These are phyloP conservation scores for Podospora pseudocomata DNA, from an alignment of 495 filamentous ascomycete genomes.

Conservation along the genomic window DNA sequence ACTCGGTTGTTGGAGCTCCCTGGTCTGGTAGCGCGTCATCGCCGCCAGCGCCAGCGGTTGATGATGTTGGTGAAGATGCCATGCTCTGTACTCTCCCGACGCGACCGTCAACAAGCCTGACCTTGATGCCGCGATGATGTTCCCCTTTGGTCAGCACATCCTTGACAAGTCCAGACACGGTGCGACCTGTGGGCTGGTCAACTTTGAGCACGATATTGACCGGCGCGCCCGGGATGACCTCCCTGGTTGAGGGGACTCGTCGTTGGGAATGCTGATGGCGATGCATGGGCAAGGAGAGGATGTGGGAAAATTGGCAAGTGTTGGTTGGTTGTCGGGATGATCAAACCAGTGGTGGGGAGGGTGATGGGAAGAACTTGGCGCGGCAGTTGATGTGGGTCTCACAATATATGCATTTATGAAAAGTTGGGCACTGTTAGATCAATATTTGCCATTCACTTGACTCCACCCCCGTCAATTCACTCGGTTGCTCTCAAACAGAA, in stretches of 20 bases:
- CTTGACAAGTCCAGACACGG: constrained; percentile 57
- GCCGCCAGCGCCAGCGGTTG: not conserved
- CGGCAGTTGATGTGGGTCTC: too few relatives aligned
- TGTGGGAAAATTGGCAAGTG: too few relatives aligned
- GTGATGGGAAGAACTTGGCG: too few relatives aligned
- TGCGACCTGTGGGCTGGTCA: constrained; percentile 66
- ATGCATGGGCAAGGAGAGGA: not conserved
- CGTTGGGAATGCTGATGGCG: not conserved
- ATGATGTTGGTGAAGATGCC: constrained; percentile 9
- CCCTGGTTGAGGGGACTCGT: constrained; percentile 44
- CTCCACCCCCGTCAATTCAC: too few relatives aligned
- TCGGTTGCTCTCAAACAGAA: too few relatives aligned
- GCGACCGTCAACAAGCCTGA: constrained; percentile 61
- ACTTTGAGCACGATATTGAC: constrained; percentile 69
- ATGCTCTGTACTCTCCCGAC: constrained; percentile 66
- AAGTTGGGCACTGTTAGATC: too few relatives aligned
- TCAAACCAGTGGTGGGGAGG: not conserved
- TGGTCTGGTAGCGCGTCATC: not conserved
- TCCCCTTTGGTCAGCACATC: constrained; percentile 65
- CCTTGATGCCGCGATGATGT: constrained; percentile 75
- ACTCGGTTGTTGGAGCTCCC: constrained; percentile 11
- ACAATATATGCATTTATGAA: too few relatives aligned
- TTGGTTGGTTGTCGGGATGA: not conserved
- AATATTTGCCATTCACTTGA: too few relatives aligned
- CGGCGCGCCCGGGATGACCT: constrained; percentile 53